These are phyloP conservation scores for Phytopythium ostracodes DNA, from an alignment of 352 stramenopile species.

Conservation along the genomic window DNA sequence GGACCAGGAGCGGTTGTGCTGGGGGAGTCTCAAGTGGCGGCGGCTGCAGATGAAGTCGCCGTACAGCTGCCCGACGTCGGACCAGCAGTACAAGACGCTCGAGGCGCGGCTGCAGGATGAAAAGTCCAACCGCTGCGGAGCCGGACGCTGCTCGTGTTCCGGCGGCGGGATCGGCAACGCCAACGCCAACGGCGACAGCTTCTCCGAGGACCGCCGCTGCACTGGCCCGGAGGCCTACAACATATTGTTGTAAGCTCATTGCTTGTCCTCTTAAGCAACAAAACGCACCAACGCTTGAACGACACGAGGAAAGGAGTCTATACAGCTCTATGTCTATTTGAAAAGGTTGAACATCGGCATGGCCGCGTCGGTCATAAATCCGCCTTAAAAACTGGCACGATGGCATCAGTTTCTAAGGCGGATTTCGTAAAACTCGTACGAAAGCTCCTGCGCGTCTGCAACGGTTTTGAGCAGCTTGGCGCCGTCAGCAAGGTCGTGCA, in stretches of 20 bases:
- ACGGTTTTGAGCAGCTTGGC: constrained; percentile 70
- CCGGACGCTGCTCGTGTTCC: constrained; percentile 65
- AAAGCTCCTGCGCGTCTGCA: constrained; percentile 66
- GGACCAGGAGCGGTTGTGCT: constrained; percentile 51
- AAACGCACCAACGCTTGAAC: neutral
- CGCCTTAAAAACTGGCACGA: too few species aligned
- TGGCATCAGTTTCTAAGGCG: constrained; percentile 12
- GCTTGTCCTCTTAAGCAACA: neutral
- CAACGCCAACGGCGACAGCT: constrained; percentile 73
- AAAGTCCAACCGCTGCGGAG: constrained; percentile 72
- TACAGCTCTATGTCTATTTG: constrained; percentile 2
- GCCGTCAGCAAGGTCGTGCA: constrained; percentile 54
- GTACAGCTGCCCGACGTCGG: constrained; percentile 58
- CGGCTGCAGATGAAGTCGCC: constrained; percentile 54
- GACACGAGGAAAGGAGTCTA: too few species aligned
- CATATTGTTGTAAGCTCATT: constrained; percentile 32
- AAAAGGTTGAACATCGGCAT: too few species aligned
- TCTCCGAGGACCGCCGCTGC: constrained; percentile 60
- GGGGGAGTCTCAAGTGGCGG: constrained; percentile 56
- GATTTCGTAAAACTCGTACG: constrained; percentile 88
- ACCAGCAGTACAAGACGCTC: constrained; percentile 51
- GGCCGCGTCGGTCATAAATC: too few species aligned
- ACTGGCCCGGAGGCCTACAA: constrained; percentile 59
- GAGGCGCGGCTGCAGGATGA: constrained; percentile 54
- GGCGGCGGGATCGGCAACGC: constrained; percentile 61